These are phyloP conservation scores for Phycomyces blakesleeanus DNA, from an alignment of 192 early-diverging fungal genomes.

Conservation along the genomic window DNA sequence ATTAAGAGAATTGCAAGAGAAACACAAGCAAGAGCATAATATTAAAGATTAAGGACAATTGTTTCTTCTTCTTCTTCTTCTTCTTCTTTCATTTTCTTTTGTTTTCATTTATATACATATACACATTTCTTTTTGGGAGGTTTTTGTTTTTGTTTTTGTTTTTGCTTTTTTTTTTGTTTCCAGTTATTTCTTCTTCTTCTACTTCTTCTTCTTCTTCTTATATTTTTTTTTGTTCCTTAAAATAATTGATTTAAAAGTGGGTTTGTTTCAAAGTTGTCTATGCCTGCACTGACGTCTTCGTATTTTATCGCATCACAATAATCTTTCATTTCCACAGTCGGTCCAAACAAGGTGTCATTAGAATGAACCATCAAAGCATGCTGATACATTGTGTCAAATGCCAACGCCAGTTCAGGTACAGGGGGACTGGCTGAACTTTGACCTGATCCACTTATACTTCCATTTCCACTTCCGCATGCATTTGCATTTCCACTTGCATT, in stretches of 20 bases:
- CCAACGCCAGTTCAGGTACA: not conserved
- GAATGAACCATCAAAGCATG: conserved; percentile 11
- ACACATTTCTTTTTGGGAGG: too few relatives aligned
- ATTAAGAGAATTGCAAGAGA: not conserved
- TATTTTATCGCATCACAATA: conserved; percentile 10
- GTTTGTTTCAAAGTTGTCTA: conserved; percentile 11
- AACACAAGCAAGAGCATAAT: not conserved
- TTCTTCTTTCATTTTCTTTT: not conserved
- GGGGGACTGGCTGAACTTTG: not conserved
- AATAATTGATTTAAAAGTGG: conserved; percentile 14
- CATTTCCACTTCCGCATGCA: too few relatives aligned
- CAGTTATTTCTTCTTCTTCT: too few relatives aligned
- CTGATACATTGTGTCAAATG: conserved; percentile 16
- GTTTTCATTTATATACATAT: too few relatives aligned
- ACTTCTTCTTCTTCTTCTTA: not conserved
- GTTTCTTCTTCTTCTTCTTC: not conserved
- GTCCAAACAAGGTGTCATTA: not conserved
- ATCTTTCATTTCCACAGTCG: not conserved
- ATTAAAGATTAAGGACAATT: not conserved
- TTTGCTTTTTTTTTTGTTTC: too few relatives aligned
- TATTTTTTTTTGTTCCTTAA: not conserved
- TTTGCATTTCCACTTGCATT: too few relatives aligned
- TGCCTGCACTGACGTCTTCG: conserved; percentile 18
- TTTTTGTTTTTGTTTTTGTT: not conserved
- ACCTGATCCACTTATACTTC: not conserved